Evolutionary conservation across 345 rosid genomes (phyloP).

Genomic region (Gossypium thurberi): DNA sequence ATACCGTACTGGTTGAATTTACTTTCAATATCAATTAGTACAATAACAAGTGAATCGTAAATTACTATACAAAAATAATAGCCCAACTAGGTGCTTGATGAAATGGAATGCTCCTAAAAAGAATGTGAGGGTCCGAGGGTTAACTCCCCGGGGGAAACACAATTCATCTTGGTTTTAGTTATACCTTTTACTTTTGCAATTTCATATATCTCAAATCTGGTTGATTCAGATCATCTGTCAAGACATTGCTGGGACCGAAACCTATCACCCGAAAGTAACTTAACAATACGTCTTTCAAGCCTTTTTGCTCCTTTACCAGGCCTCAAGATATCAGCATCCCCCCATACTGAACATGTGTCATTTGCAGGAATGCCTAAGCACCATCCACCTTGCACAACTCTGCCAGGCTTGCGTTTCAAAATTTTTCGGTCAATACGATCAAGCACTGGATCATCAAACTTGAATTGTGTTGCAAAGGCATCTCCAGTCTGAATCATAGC

Average conservation of each 20-base stretch:
- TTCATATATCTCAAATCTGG: neutral
- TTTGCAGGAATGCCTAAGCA: slow-evolving; percentile 63
- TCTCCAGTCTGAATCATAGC: slow-evolving; percentile 72
- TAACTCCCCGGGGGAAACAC: too few species aligned
- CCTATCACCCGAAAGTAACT: slow-evolving; percentile 43
- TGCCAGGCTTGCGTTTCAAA: slow-evolving; percentile 45
- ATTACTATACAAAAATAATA: neutral
- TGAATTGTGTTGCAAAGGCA: slow-evolving; percentile 62
- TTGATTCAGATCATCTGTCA: slow-evolving; percentile 26
- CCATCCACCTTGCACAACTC: slow-evolving; percentile 79
- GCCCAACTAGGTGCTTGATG: neutral
- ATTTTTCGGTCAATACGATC: slow-evolving; percentile 70
- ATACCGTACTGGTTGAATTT: too few species aligned
- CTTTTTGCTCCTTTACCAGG: slow-evolving; percentile 78
- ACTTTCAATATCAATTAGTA: too few species aligned
- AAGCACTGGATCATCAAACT: slow-evolving; percentile 46
- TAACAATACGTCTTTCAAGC: slow-evolving; percentile 57
- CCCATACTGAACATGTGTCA: slow-evolving; percentile 67
- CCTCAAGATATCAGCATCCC: slow-evolving; percentile 72
- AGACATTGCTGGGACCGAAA: slow-evolving; percentile 55
- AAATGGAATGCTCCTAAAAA: neutral
- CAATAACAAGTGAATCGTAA: neutral
- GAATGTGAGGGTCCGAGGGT: neutral
- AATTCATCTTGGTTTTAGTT: too few species aligned
- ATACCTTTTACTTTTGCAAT: too few species aligned